A percentile compares a stretch with the other conserved stretches of the same genome.
These are phyloP conservation scores for Amyloporia xantha DNA, from an alignment of 768 basidiomycete genomes.

Conservation along the genomic window DNA sequence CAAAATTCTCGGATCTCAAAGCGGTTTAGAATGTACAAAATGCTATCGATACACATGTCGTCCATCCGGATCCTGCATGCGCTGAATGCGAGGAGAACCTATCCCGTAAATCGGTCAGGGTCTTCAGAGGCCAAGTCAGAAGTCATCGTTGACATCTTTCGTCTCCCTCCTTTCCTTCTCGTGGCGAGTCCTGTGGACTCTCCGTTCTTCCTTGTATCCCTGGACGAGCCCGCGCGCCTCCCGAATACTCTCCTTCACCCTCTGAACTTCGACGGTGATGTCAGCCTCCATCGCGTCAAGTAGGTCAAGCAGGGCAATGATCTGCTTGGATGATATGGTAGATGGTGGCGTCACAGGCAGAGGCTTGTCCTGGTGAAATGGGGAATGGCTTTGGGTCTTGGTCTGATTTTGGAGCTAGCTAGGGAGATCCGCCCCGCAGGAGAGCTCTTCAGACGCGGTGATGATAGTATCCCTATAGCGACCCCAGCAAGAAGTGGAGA, in stretches of 20 bases:
- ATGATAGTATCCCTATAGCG: too few relatives aligned
- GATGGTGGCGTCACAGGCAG: slow-evolving; percentile 7
- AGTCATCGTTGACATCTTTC: slow-evolving; percentile 19
- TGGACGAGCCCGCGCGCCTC: slow-evolving; percentile 17
- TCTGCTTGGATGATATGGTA: slow-evolving; percentile 21
- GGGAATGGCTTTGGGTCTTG: too few relatives aligned
- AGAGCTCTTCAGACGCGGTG: too few relatives aligned
- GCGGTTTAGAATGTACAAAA: too few relatives aligned
- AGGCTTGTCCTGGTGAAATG: neutral
- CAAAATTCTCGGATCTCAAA: too few relatives aligned
- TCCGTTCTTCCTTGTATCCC: slow-evolving; percentile 14
- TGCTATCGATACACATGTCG: too few relatives aligned
- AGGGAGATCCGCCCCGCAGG: too few relatives aligned
- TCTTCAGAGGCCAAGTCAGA: too few relatives aligned
- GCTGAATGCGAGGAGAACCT: too few relatives aligned
- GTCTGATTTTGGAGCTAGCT: too few relatives aligned
- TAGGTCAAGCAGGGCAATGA: slow-evolving; percentile 27
- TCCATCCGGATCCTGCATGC: too few relatives aligned
- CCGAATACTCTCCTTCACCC: slow-evolving; percentile 20
- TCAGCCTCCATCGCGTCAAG: slow-evolving; percentile 31
- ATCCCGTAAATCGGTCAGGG: too few relatives aligned
- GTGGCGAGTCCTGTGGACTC: neutral
- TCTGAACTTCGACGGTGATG: slow-evolving; percentile 21
- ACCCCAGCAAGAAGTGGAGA: neutral
- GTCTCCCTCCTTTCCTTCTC: slow-evolving; percentile 19